Evolutionary conservation across 2,329 filamentous ascomycete genomes (phyloP), one percentile per base, ranked within the genome.

Genomic region (Arthrobotrys sphaeroides): DNA sequence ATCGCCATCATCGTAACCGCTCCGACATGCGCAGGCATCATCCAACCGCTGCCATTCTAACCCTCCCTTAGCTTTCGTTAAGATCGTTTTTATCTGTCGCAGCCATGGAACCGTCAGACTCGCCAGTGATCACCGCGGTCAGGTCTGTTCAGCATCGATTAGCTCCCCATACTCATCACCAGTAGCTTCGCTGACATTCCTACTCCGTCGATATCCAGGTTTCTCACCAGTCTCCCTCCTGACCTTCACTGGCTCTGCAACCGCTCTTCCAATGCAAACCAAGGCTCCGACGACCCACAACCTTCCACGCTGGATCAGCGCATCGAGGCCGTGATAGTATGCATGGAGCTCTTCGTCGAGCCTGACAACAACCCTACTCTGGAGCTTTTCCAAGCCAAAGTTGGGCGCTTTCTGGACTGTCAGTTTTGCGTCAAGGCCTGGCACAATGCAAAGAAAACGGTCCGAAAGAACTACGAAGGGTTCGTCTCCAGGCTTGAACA

Each of bases 181-280:
- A 10, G 22, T 22, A 5, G 9, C 40, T 20, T 47, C 28, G 24
- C 43, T 55, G 31, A 42, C 66, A 36, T n/a, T 18, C 4, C n/a
- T 5, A 5, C 3, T 16, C n/a, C 10, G 28, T n/a, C 2, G 1
- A 18, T 9, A 12, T 53, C 28, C 26, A 43, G 73, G 64, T 77
- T 72, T 45, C 62, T 80, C 33, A 77, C 78, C 36, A 77, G 77
- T 67, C 60, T 80, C 33, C 77, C 78, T 5, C 78, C 77, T 18
- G 73, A 78, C 33, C 73, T 79, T 26, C 79, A 80, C 61, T 80
- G 79, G 79, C 75, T 80, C 20, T 80, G 79, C 31, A 67, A 57
- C 55, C 77, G 73, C 60, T 78, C 68, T 68, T 77, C 40, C 47
- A 20, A 20, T 55, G 61, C 12, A 24, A 77, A 33, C 57, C 60